Conservation (phyloP, 345 rosid species). For the Excoecaria cochinchinensis region DNA sequence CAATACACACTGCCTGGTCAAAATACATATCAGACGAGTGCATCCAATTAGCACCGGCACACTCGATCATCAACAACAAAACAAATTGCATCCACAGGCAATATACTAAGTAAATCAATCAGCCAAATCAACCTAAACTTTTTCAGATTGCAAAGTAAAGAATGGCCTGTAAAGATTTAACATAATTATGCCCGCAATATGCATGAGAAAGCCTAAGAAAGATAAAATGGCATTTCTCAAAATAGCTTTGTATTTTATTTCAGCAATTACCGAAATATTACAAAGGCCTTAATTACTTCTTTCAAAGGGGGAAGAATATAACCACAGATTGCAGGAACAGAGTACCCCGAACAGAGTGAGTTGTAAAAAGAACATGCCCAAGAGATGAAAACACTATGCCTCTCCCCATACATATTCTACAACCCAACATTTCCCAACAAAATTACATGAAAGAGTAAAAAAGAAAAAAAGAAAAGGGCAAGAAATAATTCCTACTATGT, state of each 20-base stretch:
- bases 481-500: constrained; percentile 32
- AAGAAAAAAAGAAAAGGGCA: constrained; percentile 9
- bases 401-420: constrained; percentile 37
- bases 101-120: too few species aligned
- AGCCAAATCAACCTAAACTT: too few species aligned
- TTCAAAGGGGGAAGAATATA: constrained; percentile 18
- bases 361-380: constrained; percentile 36
- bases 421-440: constrained; percentile 32
- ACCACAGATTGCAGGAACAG: constrained; percentile 10
- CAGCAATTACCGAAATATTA: constrained; percentile 28
- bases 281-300: constrained; percentile 21
- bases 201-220: too few species aligned
- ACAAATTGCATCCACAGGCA: too few species aligned
- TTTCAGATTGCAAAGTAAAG: too few species aligned
- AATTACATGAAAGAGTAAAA: not conserved
- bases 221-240: not conserved
- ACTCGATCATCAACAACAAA: too few species aligned
- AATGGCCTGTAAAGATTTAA: too few species aligned
- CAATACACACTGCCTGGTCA: too few species aligned
- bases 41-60: too few species aligned
- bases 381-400: constrained; percentile 21
- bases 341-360: constrained; percentile 28
- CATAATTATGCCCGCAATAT: too few species aligned
- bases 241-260: constrained; percentile 1
- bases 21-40: too few species aligned